These are phyloP conservation scores for Pleurotus pulmonarius DNA, from an alignment of 768 basidiomycete genomes.

Conservation along the genomic window DNA sequence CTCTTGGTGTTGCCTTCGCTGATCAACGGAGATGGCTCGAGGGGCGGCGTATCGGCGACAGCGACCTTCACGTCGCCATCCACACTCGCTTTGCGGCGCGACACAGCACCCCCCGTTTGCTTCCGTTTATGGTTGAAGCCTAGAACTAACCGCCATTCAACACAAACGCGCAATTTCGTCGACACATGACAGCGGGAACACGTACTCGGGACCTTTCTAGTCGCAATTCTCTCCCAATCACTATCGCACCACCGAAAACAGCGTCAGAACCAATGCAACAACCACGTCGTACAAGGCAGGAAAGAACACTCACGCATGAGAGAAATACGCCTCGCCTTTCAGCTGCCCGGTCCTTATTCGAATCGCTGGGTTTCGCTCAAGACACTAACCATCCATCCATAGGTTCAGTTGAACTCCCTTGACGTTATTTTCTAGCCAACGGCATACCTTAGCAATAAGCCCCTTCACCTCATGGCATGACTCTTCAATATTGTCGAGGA, in stretches of 20 bases:
- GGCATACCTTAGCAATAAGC: constrained; percentile 42
- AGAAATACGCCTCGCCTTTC: constrained; percentile 47
- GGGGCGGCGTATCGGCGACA: too few relatives aligned
- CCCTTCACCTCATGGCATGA: constrained; percentile 32
- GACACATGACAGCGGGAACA: too few relatives aligned
- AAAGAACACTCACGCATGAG: constrained; percentile 35
- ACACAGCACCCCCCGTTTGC: background rate
- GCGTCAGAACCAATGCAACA: background rate
- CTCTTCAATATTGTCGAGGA: constrained; percentile 20
- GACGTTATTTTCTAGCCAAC: background rate
- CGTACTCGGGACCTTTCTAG: background rate
- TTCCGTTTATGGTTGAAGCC: background rate
- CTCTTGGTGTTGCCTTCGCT: too few relatives aligned
- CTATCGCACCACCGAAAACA: background rate
- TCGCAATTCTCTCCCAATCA: background rate
- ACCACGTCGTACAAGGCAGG: background rate
- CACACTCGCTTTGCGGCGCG: too few relatives aligned
- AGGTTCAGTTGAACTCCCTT: background rate
- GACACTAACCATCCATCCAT: constrained; percentile 34
- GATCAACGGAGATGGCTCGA: too few relatives aligned
- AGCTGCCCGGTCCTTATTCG: constrained; percentile 38
- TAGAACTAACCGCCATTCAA: background rate
- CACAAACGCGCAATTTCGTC: too few relatives aligned
- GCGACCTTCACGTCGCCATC: too few relatives aligned
- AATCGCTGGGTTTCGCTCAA: constrained; percentile 51